Evolutionary conservation across 108 stramenopile species (phyloP).

Genomic region (Cyclotella kingstonii): DNA sequence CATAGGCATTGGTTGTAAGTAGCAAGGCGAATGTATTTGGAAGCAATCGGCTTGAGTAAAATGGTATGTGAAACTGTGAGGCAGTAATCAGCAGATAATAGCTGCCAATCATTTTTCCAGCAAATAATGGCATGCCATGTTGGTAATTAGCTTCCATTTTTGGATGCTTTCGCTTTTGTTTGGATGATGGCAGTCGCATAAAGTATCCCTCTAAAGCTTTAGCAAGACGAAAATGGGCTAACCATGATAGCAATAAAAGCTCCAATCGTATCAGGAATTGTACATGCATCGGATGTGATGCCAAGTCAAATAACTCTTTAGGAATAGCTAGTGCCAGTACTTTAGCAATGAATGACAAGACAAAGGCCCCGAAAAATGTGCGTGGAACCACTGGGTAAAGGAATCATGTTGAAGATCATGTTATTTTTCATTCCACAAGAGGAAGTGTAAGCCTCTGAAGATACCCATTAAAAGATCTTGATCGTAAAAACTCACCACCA

Average conservation of each 20-base stretch:
- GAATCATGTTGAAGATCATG: conserved; percentile 7
- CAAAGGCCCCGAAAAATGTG: conserved; percentile 69
- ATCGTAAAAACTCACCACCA: conserved; percentile 22
- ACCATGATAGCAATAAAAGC: conserved; percentile 46
- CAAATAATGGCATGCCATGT: conserved; percentile 2
- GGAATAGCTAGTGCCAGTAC: conserved; percentile 38
- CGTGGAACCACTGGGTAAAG: conserved; percentile 66
- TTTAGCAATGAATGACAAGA: conserved; percentile 51
- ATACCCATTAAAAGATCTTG: neutral
- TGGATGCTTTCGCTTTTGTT: conserved; percentile 1
- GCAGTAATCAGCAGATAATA: conserved; percentile 75
- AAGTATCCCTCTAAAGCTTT: conserved; percentile 38
- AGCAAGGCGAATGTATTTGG: conserved; percentile 95
- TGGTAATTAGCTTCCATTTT: conserved; percentile 12
- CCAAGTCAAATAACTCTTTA: conserved; percentile 42
- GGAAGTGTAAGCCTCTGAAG: neutral
- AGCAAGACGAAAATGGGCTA: conserved; percentile 67
- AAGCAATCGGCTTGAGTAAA: conserved; percentile 93
- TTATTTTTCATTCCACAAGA: neutral
- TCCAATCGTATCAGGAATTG: conserved; percentile 65
- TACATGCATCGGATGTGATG: conserved; percentile 52
- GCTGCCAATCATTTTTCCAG: conserved; percentile 19
- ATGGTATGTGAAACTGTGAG: conserved; percentile 94
- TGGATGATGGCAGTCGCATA: neutral
- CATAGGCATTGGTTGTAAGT: conserved; percentile 62